These are phyloP conservation scores for Allium fistulosum DNA, from an alignment of 106 monocot genomes.

Conservation along the genomic window DNA sequence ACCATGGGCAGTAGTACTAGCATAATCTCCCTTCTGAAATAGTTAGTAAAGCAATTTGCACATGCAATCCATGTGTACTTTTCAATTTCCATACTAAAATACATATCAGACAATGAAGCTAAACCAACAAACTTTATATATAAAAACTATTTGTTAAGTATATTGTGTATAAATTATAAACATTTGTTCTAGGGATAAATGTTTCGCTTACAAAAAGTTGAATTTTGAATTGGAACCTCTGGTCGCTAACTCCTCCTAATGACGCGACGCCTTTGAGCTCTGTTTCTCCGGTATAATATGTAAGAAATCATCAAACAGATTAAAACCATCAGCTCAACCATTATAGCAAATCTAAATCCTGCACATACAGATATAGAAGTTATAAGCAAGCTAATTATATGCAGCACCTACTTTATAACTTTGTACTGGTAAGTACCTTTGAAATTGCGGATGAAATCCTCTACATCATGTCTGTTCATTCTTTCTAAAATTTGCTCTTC, in stretches of 20 bases:
- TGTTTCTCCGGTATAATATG: conserved; percentile 21
- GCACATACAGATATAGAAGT: conserved; percentile 9
- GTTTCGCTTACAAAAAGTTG: no score
- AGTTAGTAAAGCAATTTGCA: no score
- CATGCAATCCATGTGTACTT: no score
- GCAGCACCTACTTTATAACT: not conserved
- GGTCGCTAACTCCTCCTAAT: conserved; percentile 19
- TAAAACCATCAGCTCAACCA: conserved; percentile 22
- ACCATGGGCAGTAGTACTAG: no score
- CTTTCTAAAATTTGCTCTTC: conserved; percentile 3
- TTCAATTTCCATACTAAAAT: no score
- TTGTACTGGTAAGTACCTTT: conserved; percentile 26
- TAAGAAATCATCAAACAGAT: conserved; percentile 18
- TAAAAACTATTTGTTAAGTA: no score
- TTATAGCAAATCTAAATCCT: conserved; percentile 33
- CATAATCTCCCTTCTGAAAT: no score
- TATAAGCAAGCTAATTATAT: not conserved
- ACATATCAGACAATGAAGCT: no score
- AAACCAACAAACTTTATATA: no score
- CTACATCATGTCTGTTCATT: conserved; percentile 27
- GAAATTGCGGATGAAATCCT: conserved; percentile 43
- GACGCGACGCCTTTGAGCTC: conserved; percentile 29
- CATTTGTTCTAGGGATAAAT: no score
- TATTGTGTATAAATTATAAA: no score
- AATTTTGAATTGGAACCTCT: not conserved